phyloP scores from a whole-genome alignment of 805 yeast genomes.

The Ogataea trehaloabstinens region DNA sequence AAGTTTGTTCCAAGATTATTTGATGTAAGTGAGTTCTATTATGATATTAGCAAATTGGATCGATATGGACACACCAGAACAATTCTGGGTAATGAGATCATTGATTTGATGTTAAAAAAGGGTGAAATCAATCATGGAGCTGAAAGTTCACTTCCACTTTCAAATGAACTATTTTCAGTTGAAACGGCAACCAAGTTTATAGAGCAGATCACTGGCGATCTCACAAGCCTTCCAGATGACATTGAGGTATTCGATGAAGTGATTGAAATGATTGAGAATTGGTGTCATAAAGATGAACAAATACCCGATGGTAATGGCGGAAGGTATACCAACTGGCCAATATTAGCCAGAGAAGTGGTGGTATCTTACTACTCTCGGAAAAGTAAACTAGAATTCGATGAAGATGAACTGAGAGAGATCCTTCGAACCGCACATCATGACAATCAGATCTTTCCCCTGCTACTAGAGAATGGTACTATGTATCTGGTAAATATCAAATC shows the following conservation, averaged over 20 bases:
- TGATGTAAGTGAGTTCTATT: conserved; percentile 28
- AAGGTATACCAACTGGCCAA: conserved; percentile 18
- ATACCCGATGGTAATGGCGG: conserved; percentile 4
- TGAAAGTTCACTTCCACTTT: background rate
- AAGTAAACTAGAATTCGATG: conserved; percentile 31
- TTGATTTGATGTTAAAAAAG: conserved; percentile 20
- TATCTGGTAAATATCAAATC: conserved; percentile 29
- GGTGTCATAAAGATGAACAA: conserved; percentile 22
- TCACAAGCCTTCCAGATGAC: conserved; percentile 22
- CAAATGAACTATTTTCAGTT: conserved; percentile 12
- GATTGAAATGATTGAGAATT: conserved; percentile 28
- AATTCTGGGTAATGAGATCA: conserved; percentile 20
- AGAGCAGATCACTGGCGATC: conserved; percentile 12
- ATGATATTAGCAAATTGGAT: conserved; percentile 24
- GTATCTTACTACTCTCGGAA: conserved; percentile 26
- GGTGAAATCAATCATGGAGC: background rate
- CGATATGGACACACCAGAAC: conserved; percentile 24
- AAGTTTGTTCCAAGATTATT: conserved; percentile 21
- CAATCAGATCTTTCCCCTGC: conserved; percentile 32
- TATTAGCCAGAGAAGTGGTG: conserved; percentile 26
- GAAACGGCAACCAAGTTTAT: conserved; percentile 19
- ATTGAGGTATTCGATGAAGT: conserved; percentile 29
- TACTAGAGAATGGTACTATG: conserved; percentile 28
- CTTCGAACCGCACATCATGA: conserved; percentile 23
- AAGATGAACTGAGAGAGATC: conserved; percentile 26